Conservation (phyloP, 805 yeast species). For the Zygoascus flipseniorum region DNA sequence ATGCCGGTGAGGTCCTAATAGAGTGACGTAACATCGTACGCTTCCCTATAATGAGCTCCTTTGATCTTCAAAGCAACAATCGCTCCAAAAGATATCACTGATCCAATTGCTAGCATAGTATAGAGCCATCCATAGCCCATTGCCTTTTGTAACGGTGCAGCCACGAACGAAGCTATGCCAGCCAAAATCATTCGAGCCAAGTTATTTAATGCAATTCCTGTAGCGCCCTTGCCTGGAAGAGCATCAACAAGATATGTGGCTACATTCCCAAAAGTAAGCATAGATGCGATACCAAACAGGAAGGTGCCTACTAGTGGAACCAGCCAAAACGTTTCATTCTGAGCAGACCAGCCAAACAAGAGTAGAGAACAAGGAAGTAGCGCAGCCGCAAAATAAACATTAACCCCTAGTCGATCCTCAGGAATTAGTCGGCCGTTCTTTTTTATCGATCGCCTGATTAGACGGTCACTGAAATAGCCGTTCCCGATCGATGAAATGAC, state of each 20-base stretch:
- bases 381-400: constrained; percentile 56
- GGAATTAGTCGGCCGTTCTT: constrained; percentile 62
- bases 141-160: constrained; percentile 60
- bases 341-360: constrained; percentile 77
- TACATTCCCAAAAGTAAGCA: constrained; percentile 76
- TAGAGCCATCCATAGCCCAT: constrained; percentile 66
- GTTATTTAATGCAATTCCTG: constrained; percentile 80
- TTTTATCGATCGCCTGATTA: constrained; percentile 44
- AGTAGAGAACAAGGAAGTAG: constrained; percentile 57
- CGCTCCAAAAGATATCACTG: constrained; percentile 13
- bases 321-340: constrained; percentile 61
- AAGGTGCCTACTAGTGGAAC: constrained; percentile 77
- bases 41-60: constrained; percentile 35
- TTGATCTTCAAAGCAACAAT: constrained; percentile 28
- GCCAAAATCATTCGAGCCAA: constrained; percentile 66
- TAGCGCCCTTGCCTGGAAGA: constrained; percentile 80
- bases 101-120: constrained; percentile 51
- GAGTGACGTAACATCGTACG: constrained; percentile 33
- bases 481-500: constrained; percentile 69
- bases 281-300: constrained; percentile 70
- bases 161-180: constrained; percentile 64
- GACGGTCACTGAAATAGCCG: constrained; percentile 68
- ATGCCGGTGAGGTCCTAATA: constrained; percentile 17
- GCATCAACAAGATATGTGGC: constrained; percentile 77
- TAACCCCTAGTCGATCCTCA: constrained; percentile 71